Evolutionary conservation across 192 early-diverging fungal species (phyloP).

Genomic region (Coemansia pectinata): DNA sequence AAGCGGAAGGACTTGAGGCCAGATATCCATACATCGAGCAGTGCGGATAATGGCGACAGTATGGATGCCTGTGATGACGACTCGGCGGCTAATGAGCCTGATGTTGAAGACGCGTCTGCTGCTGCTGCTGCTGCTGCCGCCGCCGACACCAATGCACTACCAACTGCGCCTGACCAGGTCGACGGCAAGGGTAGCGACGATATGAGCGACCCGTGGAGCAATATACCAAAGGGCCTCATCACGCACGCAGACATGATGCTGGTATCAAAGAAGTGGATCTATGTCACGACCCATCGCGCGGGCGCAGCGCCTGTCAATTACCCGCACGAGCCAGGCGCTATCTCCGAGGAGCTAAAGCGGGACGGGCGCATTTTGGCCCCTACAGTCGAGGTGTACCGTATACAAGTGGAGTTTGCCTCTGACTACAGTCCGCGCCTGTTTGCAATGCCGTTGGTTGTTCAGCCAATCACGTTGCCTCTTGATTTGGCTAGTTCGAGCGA

Average conservation of each 20-base stretch:
- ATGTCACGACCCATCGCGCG: constrained; percentile 42
- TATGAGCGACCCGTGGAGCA: constrained; percentile 42
- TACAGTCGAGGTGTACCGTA: constrained; percentile 47
- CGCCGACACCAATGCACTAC: not conserved
- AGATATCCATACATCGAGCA: not conserved
- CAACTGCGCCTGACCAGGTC: constrained; percentile 13
- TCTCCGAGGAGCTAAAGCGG: constrained; percentile 27
- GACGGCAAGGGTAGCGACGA: constrained; percentile 1
- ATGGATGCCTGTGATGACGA: not conserved
- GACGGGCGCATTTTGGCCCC: constrained; percentile 37
- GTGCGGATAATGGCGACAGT: not conserved
- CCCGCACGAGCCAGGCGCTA: constrained; percentile 45
- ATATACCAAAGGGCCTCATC: constrained; percentile 46
- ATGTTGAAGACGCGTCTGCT: not conserved
- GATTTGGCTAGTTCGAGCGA: constrained; percentile 11
- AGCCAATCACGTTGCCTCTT: constrained; percentile 34
- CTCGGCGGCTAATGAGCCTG: not conserved
- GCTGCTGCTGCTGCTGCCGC: not conserved
- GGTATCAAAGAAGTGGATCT: constrained; percentile 56
- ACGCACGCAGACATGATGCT: constrained; percentile 57
- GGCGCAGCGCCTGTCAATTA: constrained; percentile 34
- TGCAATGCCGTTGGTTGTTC: constrained; percentile 49
- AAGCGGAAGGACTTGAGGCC: constrained; percentile 14
- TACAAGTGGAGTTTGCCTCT: constrained; percentile 55
- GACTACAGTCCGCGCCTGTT: constrained; percentile 55